These are phyloP conservation scores for Desmodesmus armatus DNA, from an alignment of 139 green algal genomes.

Conservation along the genomic window DNA sequence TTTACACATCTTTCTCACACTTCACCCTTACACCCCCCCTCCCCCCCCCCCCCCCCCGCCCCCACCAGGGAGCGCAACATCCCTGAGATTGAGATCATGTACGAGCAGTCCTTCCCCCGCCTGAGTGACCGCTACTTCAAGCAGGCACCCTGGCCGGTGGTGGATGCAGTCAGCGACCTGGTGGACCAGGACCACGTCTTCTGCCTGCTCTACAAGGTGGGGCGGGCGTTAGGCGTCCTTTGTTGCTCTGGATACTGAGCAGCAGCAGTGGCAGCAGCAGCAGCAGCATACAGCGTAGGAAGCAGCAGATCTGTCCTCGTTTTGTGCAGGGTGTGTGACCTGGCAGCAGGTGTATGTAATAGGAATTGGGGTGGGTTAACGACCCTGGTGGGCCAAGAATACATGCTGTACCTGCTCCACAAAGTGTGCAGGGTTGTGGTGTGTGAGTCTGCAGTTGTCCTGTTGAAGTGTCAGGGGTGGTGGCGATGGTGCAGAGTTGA, in stretches of 20 bases:
- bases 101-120: slow-evolving; percentile 93
- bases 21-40: not conserved
- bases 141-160: slow-evolving; percentile 84
- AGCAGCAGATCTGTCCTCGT: too few relatives aligned
- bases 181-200: slow-evolving; percentile 99
- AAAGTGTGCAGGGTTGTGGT: too few relatives aligned
- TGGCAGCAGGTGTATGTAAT: too few relatives aligned
- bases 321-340: not conserved
- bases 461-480: too few relatives aligned
- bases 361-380: too few relatives aligned
- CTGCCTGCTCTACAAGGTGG: slow-evolving; percentile 96
- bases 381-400: too few relatives aligned
- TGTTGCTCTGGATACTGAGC: too few relatives aligned
- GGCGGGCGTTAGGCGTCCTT: not conserved
- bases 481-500: too few relatives aligned
- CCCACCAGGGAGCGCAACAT: slow-evolving; percentile 98
- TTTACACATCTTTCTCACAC: not conserved
- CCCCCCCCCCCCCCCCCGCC: not conserved
- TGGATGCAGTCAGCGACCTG: slow-evolving; percentile 83
- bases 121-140: slow-evolving; percentile 98
- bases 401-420: too few relatives aligned
- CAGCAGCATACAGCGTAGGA: not conserved
- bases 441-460: too few relatives aligned
- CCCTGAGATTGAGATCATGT: slow-evolving; percentile 97
- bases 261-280: slow-evolving; percentile 6